Percentiles rank a stretch among this genome's conserved stretches.
Conservation (phyloP, 805 yeast genomes). For the Candida nonsorbophila region DNA sequence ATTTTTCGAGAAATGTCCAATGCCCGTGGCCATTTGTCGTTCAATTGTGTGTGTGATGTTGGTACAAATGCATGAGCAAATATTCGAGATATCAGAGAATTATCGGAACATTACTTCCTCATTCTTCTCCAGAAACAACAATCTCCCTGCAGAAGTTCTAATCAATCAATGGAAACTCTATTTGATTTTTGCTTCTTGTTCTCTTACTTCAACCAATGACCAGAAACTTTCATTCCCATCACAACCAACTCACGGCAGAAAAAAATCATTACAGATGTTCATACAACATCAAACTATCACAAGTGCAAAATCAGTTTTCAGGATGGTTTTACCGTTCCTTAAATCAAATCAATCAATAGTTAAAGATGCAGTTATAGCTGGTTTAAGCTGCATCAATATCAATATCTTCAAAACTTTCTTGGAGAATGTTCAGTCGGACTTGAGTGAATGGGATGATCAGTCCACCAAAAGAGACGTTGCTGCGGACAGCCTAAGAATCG, state of each 20-base stretch:
- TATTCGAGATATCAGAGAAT: constrained; percentile 51
- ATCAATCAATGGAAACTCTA: constrained; percentile 87
- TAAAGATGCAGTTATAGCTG: constrained; percentile 83
- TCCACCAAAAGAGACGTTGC: constrained; percentile 22
- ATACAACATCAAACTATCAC: constrained; percentile 90
- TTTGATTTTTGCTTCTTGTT: constrained; percentile 85
- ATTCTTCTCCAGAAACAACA: constrained; percentile 24
- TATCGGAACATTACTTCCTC: constrained; percentile 31
- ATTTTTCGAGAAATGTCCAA: constrained; percentile 78
- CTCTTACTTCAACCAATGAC: constrained; percentile 83
- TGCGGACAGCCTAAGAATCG: constrained; percentile 57
- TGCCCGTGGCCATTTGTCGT: constrained; percentile 89
- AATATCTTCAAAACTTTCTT: constrained; percentile 81
- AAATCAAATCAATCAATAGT: constrained; percentile 64
- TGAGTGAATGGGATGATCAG: constrained; percentile 43
- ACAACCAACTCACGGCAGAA: constrained; percentile 60
- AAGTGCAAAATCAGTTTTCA: constrained; percentile 84
- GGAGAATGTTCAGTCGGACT: constrained; percentile 63
- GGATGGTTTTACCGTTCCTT: constrained; percentile 79
- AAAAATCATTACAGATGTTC: constrained; percentile 71
- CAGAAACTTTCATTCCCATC: constrained; percentile 59
- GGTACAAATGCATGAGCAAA: constrained; percentile 76
- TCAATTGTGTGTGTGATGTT: constrained; percentile 84
- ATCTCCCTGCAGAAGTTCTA: constrained; percentile 51
- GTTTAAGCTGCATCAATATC: constrained; percentile 83